Evolutionary conservation across 2,329 filamentous ascomycete species (phyloP).

Genomic region (Zymoseptoria pseudotritici): DNA sequence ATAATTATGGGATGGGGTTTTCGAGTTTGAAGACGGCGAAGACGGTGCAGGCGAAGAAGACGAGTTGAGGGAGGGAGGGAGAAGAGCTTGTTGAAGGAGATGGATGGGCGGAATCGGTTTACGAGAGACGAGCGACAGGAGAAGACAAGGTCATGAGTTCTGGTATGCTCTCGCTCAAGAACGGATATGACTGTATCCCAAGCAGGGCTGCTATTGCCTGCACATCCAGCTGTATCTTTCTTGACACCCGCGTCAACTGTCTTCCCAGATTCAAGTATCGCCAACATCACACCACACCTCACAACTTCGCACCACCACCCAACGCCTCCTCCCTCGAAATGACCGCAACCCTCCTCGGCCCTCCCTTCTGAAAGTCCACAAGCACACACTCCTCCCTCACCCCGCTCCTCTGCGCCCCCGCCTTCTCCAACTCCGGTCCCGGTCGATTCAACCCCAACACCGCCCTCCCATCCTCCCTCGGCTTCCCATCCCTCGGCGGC

Average conservation of each 20-base stretch:
- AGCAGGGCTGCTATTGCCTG: not conserved
- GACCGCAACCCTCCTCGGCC: conserved; percentile 50
- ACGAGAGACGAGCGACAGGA: too few species aligned
- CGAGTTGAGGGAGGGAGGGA: not conserved
- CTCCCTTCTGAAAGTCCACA: conserved; percentile 50
- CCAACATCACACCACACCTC: not conserved
- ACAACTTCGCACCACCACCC: conserved; percentile 13
- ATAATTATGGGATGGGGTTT: conserved; percentile 41
- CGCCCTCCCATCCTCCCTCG: conserved; percentile 41
- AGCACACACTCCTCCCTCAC: conserved; percentile 50
- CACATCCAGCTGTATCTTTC: not conserved
- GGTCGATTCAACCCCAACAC: conserved; percentile 49
- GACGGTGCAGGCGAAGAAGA: conserved; percentile 18
- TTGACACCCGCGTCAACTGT: not conserved
- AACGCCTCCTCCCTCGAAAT: conserved; percentile 34
- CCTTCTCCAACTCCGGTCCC: conserved; percentile 47
- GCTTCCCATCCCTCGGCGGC: conserved; percentile 30
- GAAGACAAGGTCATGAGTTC: too few species aligned
- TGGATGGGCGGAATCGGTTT: too few species aligned
- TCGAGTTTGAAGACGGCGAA: conserved; percentile 16
- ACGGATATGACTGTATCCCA: not conserved
- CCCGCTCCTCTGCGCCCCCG: conserved; percentile 37
- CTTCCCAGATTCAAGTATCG: not conserved
- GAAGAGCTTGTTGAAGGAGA: not conserved
- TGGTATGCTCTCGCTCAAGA: too few species aligned